Conservation (phyloP, 148 eudicot genomes). For the Diospyros lotus region DNA sequence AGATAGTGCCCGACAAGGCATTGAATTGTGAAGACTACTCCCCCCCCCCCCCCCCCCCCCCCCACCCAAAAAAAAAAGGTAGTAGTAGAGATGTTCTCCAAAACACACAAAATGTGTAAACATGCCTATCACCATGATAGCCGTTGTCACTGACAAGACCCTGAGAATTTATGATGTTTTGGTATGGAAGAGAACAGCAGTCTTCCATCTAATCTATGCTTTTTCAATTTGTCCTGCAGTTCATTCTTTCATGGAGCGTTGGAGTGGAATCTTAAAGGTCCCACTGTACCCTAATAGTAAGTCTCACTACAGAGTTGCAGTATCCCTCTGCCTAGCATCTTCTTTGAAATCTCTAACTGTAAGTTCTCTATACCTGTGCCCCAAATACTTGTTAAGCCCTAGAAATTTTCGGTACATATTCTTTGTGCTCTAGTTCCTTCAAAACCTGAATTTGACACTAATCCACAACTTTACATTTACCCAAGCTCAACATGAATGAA, state of each 20-base stretch:
- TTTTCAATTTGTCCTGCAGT: not conserved
- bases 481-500: not conserved
- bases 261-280: slow-evolving; percentile 72
- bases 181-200: no score
- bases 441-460: not conserved
- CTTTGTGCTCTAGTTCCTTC: not conserved
- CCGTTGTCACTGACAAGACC: no score
- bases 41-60: no score
- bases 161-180: no score
- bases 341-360: slow-evolving; percentile 42
- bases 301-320: slow-evolving; percentile 56
- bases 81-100: not conserved
- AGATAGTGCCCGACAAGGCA: not conserved
- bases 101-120: not conserved
- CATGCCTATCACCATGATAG: no score
- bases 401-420: not conserved
- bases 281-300: slow-evolving; percentile 40
- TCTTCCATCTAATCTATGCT: no score
- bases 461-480: not conserved
- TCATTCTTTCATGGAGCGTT: slow-evolving; percentile 62
- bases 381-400: not conserved
- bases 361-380: slow-evolving; percentile 25
- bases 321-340: slow-evolving; percentile 71
- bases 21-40: not conserved
- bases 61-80: no score